Evolutionary conservation across 805 yeast species (phyloP), one percentile per base, ranked within the genome.

Genomic region (Candida parachauliodes): DNA sequence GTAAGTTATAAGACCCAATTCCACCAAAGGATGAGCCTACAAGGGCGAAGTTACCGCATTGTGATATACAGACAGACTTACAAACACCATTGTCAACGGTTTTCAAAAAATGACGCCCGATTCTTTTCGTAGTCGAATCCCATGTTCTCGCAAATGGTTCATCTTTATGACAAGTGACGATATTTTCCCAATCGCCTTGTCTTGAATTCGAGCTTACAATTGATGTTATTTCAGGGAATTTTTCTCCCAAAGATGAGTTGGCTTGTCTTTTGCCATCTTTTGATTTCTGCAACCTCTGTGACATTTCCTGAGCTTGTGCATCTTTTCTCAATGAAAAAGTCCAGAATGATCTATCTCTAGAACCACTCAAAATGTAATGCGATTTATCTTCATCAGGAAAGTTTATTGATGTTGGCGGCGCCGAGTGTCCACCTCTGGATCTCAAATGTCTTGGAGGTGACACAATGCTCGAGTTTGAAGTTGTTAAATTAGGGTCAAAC

Each of bases 361-460:
- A 86, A 2, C 94, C 94, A 36, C 96, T 86, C 37, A 86, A 71
- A 8, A 94, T 54, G 59, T 79, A 86, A 60, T 94, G 98, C 2
- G 95, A 79, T 40, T 65, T 70, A 32, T 79, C 79, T 34, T 78
- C 79, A 49, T 84, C 83, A 4, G 94, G 86, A 60, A 93, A 93
- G 17, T 68, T 65, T 28, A 93, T 77, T 4, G 77, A 55, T 0
- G 83, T 71, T 2, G 98, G 94, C 3, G 98, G 95, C 21, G 85
- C 83, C 3, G 95, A 79, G 58, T 93, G 98, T n/a, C 99, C 99
- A 51, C 97, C 98, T 55, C 98, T 77, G 1, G 95, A 84, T 57
- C 98, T 78, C 51, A 94, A 69, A 43, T 81, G 79, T 54, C 98
- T 81, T 29, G 98, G 98, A 1, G 96, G 95, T 9, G 88, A 77